Base-by-base conservation (phyloP, 228 moss, liverwort and hornwort genomes). In the Sphagnum fallax region DNA sequence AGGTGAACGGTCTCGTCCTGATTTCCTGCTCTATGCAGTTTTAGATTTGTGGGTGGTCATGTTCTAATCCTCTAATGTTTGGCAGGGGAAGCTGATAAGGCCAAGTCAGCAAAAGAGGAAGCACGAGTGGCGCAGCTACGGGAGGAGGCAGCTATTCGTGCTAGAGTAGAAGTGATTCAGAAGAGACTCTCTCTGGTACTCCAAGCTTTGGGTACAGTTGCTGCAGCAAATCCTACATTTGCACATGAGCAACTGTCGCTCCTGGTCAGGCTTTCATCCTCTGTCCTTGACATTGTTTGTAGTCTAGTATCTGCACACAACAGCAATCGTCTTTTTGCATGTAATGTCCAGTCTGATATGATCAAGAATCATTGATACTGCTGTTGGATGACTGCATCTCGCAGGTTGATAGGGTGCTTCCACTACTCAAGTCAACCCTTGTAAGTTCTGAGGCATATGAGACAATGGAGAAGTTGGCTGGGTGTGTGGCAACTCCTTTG, bases 381-480 rank as follows among this genome's bases (percentile, higher is more conserved):
- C 32, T 32, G 32, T 32, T 1, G 2, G 32, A 32, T 32, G 32
- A 32, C 32, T 3, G 2, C 32, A 32, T 32, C 32, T 32, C 32
- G 70, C 78, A 94, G 94, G 89, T 98, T 65, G 90, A 94, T 66
- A 90, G 90, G 72, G 92, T 92, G 11, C 85, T 93, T 51, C 94
- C 90, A 60, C 67, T 98, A n/a, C 75, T 98, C 69, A 92, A 75
- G 5, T 98, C 98, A 16, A 89, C 90, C 59, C 72, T 94, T 16
- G 92, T 92, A 62, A 87, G 88, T 71, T 53, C 53, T 50, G 91
- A 92, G 79, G 89, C 98, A 0, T 98, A 84, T 77, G 68, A 86
- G 62, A 79, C 94, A 6, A 82, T 92, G 70, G 98, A 90, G 76
- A 81, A 84, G 74, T 79, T 92, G 10, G 88, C 84, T 52, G 88